Evolutionary conservation across 352 stramenopile genomes (phyloP).

Genomic region (Globisporangium viniferum): DNA sequence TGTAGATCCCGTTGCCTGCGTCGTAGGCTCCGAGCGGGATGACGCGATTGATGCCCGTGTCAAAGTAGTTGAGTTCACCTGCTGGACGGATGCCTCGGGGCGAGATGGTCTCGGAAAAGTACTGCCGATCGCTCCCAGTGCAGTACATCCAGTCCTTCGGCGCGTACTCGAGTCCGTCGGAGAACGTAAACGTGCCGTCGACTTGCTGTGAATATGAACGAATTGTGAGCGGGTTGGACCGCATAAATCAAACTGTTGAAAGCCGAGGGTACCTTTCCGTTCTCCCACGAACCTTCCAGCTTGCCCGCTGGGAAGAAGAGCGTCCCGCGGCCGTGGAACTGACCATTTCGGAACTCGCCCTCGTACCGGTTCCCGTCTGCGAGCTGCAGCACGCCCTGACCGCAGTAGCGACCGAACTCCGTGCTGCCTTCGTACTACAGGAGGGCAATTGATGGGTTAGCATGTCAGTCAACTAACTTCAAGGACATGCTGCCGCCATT

Average conservation of each 20-base stretch:
- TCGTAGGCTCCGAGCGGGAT: conserved; percentile 73
- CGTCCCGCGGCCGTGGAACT: conserved; percentile 74
- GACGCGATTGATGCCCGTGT: conserved; percentile 57
- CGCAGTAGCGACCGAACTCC: conserved; percentile 62
- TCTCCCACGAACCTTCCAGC: conserved; percentile 63
- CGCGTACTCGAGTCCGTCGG: conserved; percentile 66
- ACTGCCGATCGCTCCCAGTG: conserved; percentile 56
- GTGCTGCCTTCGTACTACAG: conserved; percentile 53
- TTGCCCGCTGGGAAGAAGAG: conserved; percentile 69
- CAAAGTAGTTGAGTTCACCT: conserved; percentile 71
- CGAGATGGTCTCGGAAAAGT: conserved; percentile 63
- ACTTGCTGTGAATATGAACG: conserved; percentile 43
- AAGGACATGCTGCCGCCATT: background rate
- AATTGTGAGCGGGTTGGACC: background rate
- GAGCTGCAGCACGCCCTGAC: conserved; percentile 49
- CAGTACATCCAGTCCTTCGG: conserved; percentile 65
- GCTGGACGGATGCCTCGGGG: conserved; percentile 46
- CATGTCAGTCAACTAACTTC: background rate
- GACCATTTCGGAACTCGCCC: conserved; percentile 74
- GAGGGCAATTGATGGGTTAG: background rate
- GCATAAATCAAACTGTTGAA: too few relatives aligned
- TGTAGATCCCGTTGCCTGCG: conserved; percentile 74
- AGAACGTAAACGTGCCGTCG: conserved; percentile 75
- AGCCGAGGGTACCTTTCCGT: conserved; percentile 44
- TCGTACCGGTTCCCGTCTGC: conserved; percentile 70